Conservation (phyloP, 75 land plant genomes). For the Chamaecyparis obtusa region DNA sequence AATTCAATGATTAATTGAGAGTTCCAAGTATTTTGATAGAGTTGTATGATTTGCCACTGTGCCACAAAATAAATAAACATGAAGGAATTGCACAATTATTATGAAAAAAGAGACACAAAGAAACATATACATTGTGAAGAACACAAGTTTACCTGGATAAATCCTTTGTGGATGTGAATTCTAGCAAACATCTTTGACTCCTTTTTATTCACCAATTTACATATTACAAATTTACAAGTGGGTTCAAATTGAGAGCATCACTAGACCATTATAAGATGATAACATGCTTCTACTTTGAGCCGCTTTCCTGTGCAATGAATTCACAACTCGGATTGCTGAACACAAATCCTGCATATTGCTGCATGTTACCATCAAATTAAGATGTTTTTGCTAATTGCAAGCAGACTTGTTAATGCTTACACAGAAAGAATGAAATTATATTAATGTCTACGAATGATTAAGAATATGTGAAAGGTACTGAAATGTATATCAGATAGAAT, state of each 20-base stretch:
- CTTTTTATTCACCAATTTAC: background rate
- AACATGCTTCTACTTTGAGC: background rate
- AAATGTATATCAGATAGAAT: no score
- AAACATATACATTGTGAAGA: background rate
- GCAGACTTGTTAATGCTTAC: background rate
- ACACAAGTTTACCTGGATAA: background rate
- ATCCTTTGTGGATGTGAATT: background rate
- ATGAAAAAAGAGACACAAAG: background rate
- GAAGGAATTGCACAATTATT: background rate
- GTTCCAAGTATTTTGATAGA: background rate
- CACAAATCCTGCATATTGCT: background rate
- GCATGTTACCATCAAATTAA: background rate
- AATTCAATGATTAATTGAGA: background rate
- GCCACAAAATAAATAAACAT: background rate
- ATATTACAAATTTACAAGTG: background rate
- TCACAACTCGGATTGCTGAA: background rate
- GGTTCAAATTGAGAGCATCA: background rate
- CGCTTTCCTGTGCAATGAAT: background rate
- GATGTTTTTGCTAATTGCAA: background rate
- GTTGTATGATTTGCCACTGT: background rate
- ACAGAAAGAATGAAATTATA: background rate
- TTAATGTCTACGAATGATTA: no score
- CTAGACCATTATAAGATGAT: background rate
- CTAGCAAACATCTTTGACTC: background rate
- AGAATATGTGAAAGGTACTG: no score